phyloP scores from a whole-genome alignment of 1,139 yeast genomes.

The Debaryomyces subglobosus region DNA sequence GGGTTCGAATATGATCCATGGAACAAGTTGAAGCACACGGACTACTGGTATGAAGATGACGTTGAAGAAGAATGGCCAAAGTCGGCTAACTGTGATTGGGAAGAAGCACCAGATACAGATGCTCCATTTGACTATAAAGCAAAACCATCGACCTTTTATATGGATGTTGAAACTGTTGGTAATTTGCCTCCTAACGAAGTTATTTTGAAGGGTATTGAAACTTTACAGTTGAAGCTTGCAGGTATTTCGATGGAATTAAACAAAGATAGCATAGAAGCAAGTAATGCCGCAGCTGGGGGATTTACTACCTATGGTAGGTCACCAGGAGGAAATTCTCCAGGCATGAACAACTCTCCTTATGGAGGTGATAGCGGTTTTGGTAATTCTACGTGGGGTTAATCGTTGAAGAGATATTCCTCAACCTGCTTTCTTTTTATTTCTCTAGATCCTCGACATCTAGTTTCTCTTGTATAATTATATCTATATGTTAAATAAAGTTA shows the following conservation, averaged over 20 bases:
- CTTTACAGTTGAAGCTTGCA: conserved; percentile 88
- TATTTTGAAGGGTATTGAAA: conserved; percentile 77
- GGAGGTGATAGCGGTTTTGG: conserved; percentile 53
- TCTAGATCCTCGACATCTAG: background rate
- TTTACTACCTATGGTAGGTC: conserved; percentile 56
- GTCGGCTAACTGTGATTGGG: conserved; percentile 89
- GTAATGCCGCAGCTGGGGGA: conserved; percentile 47
- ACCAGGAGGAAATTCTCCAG: conserved; percentile 40
- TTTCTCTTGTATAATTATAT: conserved; percentile 6
- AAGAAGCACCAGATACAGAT: conserved; percentile 90
- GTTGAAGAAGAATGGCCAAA: conserved; percentile 93
- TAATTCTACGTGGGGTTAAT: conserved; percentile 31
- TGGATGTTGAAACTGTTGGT: conserved; percentile 93
- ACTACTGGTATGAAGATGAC: conserved; percentile 93
- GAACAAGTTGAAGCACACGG: conserved; percentile 95
- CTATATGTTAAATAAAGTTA: conserved; percentile 6
- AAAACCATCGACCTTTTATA: conserved; percentile 75
- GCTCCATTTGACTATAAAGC: conserved; percentile 87
- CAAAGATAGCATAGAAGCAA: conserved; percentile 56
- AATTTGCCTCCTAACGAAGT: conserved; percentile 88
- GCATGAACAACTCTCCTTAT: conserved; percentile 45
- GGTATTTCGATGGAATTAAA: conserved; percentile 83
- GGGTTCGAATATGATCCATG: conserved; percentile 99
- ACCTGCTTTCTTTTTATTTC: background rate
- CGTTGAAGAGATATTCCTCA: background rate